Evolutionary conservation across 2,329 filamentous ascomycete genomes (phyloP).

Genomic region (Coniella lustricola): DNA sequence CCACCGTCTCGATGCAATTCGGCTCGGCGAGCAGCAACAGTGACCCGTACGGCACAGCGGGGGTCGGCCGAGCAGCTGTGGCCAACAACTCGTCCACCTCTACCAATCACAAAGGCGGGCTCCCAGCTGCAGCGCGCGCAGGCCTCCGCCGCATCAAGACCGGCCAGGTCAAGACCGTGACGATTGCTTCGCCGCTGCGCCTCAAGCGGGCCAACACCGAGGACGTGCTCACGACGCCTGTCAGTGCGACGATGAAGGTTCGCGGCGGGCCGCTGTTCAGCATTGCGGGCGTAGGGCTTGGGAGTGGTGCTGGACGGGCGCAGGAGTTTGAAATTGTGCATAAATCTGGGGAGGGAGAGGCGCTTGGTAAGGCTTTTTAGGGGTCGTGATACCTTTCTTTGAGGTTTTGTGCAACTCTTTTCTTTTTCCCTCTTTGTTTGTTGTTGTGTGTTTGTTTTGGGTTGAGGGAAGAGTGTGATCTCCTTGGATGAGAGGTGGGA

Average conservation of each 20-base stretch:
- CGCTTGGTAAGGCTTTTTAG: slow-evolving; percentile 10
- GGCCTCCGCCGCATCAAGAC: slow-evolving; percentile 10
- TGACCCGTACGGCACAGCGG: not conserved
- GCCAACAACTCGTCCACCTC: not conserved
- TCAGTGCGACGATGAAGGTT: slow-evolving; percentile 6
- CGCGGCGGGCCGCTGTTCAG: slow-evolving; percentile 6
- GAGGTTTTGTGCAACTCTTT: too few species aligned
- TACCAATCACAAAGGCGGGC: too few species aligned
- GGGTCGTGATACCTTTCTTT: not conserved
- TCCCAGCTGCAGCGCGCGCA: slow-evolving; percentile 1
- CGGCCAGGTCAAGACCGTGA: slow-evolving; percentile 16
- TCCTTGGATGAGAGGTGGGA: not conserved
- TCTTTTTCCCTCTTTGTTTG: not conserved
- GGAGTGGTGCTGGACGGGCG: slow-evolving; percentile 11
- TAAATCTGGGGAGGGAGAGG: not conserved
- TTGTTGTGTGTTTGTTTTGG: not conserved
- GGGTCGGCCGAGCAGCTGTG: not conserved
- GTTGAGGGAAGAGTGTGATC: too few species aligned
- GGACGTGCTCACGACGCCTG: not conserved
- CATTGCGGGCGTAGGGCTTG: slow-evolving; percentile 7
- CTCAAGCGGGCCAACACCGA: slow-evolving; percentile 7
- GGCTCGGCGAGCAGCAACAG: not conserved
- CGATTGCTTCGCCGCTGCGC: slow-evolving; percentile 5
- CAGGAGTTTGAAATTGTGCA: slow-evolving; percentile 17
- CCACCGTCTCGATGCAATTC: not conserved